Evolutionary conservation across 176 grass and related monocot genomes (phyloP), one percentile per base, ranked within the genome.

Genomic region (Neostapfia colusana): DNA sequence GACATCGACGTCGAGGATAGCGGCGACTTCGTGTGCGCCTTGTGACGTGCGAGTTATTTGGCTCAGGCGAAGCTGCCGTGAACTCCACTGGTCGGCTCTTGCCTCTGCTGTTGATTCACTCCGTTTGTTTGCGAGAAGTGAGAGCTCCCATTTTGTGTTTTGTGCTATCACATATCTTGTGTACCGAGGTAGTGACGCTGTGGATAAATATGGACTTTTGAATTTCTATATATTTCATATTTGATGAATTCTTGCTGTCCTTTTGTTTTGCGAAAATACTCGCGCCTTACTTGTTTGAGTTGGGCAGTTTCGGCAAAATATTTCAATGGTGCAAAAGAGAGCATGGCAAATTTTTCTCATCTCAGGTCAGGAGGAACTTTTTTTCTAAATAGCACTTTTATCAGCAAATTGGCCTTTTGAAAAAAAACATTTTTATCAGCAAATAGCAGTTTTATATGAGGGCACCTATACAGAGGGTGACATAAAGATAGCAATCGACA

Each of bases 1-100:
- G 95, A 99, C 42, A 73, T 86, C 3, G 95, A 95, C 53, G 20
- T 92, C 8, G 95, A 95, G 42, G 89, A 90, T n/a, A 95, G 95
- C 17, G 92, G 92, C 0, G 91, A 99, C 59, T 95, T 86, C 14
- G 89, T 94, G 12, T 85, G 95, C 36, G 83, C 74, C 0, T 72
- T 95, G 57, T 93, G 72, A 88, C 70, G 46, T 6, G 42, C 59
- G 23, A 4, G 69, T 48, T 74, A 24, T 41, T 55, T 55, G 8
- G 7, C 4, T 17, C n/a, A n/a, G n/a, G 26, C 11, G 35, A 28
- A 57, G 45, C 71, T 3, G 26, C 46, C 4, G 7, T 55, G 44
- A 31, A 31, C n/a, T n/a, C 10, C 3, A 31, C 31, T 31, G 2
- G 1, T 31, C 2, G 31, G 3, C 59, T 48, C 55, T 49, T n/a